Evolutionary conservation across 2,329 filamentous ascomycete genomes (phyloP), one percentile per base, ranked within the genome.

Genomic region (Beauveria sp.): DNA sequence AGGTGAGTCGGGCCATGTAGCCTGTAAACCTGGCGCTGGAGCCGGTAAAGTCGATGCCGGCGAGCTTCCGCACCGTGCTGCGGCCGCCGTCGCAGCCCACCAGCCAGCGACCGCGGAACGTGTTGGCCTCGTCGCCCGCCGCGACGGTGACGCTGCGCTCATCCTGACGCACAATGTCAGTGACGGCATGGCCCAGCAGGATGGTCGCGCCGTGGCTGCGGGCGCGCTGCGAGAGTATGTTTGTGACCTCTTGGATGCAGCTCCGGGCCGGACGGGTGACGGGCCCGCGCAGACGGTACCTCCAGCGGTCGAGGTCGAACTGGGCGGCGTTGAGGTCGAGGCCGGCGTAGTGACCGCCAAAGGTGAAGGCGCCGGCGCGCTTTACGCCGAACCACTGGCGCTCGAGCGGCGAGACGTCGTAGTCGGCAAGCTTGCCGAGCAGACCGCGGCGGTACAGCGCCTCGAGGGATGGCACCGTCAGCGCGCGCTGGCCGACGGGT

Each of bases 21-120:
- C 70, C 72, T 7, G 72, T 76, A 18, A 75, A 70, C 50, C 70
- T 69, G 10, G 76, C 64, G 20, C 71, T 70, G 30, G 73, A 75
- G 1, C 75, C 75, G 34, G 66, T 65, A 60, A 77, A 74, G 1
- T 69, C 65, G 63, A 78, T 73, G 2, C 71, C 72, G 0, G 70
- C 73, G n/a, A 70, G 66, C 52, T 71, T 70, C 60, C 77, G 72
- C n/a, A 77, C 67, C 4, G 66, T 62, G 63, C 75, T 78, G 18
- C 71, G 71, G 3, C 74, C 75, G 18, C 76, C 76, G 62, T 79
- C 77, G 58, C 76, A 78, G 14, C 76, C 77, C 1, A 78, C 71
- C 3, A 78, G 70, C 71, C 75, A 78, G 12, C 61, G 60, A 28
- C 54, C 54, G 28, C 54, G 54, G 28, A 57, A 57, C 18, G 43